phyloP scores from a whole-genome alignment of 2,329 filamentous ascomycete genomes.

The Aspergillus tubingensis region DNA sequence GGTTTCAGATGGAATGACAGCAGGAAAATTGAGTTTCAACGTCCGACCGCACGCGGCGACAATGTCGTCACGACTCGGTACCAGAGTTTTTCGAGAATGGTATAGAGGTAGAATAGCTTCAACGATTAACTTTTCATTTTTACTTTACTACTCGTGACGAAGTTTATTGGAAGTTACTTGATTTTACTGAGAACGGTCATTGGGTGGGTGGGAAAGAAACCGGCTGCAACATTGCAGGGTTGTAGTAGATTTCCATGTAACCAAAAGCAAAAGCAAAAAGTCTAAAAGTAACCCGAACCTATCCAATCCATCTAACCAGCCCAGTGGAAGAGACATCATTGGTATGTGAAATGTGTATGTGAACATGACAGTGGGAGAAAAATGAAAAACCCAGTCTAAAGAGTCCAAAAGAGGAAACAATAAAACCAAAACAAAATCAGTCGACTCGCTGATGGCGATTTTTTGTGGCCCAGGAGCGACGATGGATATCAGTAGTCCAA shows the following conservation, averaged over 20 bases:
- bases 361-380: background rate
- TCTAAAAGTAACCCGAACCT: background rate
- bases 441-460: background rate
- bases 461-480: slow-evolving; percentile 9
- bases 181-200: background rate
- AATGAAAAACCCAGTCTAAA: slow-evolving; percentile 15
- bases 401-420: background rate
- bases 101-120: too few relatives aligned
- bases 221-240: background rate
- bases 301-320: slow-evolving; percentile 3
- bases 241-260: background rate
- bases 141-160: background rate
- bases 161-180: too few relatives aligned
- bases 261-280: background rate
- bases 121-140: too few relatives aligned
- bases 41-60: background rate
- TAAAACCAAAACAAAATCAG: background rate
- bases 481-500: slow-evolving; percentile 30
- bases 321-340: slow-evolving; percentile 4
- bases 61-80: background rate
- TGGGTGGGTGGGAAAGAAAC: background rate
- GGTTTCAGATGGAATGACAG: too few relatives aligned
- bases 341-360: background rate
- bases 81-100: background rate
- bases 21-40: too few relatives aligned